A percentile compares a stretch with the other conserved stretches of the same genome.
These are phyloP conservation scores for Cyberlindnera xylosilytica DNA, from an alignment of 805 yeast genomes.

Conservation along the genomic window DNA sequence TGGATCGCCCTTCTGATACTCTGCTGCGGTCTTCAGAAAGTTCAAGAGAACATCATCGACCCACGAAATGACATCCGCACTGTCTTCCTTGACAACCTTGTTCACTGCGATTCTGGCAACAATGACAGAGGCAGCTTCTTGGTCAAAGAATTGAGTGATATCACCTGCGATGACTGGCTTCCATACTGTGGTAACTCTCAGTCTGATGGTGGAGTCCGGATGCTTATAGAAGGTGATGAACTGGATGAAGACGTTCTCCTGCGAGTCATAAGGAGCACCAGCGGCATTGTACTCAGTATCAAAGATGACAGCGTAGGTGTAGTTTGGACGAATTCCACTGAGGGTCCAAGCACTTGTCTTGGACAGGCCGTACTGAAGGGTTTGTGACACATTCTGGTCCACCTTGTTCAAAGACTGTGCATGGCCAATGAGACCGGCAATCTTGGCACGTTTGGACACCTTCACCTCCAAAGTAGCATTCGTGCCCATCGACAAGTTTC, in stretches of 20 bases:
- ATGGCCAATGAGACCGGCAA: slow-evolving; percentile 63
- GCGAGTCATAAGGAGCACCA: slow-evolving; percentile 10
- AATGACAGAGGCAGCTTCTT: slow-evolving; percentile 95
- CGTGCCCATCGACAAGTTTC: slow-evolving; percentile 47
- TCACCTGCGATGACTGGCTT: slow-evolving; percentile 40
- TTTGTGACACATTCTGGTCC: slow-evolving; percentile 19
- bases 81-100: slow-evolving; percentile 80
- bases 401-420: slow-evolving; percentile 44
- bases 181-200: slow-evolving; percentile 59
- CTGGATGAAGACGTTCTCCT: slow-evolving; percentile 39
- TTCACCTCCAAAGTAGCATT: slow-evolving; percentile 61
- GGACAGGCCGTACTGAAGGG: slow-evolving; percentile 41
- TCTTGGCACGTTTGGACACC: slow-evolving; percentile 45
- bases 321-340: slow-evolving; percentile 52
- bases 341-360: slow-evolving; percentile 59
- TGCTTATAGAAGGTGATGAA: slow-evolving; percentile 62
- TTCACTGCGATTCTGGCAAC: slow-evolving; percentile 89
- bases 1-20: slow-evolving; percentile 84
- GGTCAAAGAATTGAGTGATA: slow-evolving; percentile 63
- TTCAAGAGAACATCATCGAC: slow-evolving; percentile 88
- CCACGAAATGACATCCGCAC: slow-evolving; percentile 93
- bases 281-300: slow-evolving; percentile 37
- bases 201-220: slow-evolving; percentile 51
- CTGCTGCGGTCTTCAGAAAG: slow-evolving; percentile 90
- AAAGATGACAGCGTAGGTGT: slow-evolving; percentile 56